These are phyloP conservation scores for Aspergillus eucalypticola DNA, from an alignment of 2,329 filamentous ascomycete genomes.

Conservation along the genomic window DNA sequence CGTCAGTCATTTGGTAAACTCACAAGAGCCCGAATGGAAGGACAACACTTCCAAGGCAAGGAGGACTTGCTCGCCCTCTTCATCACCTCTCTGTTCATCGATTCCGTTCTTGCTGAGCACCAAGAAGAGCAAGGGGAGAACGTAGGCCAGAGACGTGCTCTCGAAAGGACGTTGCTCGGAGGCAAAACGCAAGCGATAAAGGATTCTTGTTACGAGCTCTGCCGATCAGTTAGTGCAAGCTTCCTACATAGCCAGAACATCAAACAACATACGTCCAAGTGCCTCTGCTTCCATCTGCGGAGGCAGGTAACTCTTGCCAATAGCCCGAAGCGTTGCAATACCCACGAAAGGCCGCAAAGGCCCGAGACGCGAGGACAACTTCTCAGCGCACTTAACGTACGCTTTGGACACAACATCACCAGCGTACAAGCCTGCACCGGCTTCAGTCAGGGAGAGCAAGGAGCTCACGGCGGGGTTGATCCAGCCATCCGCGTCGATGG, in stretches of 20 bases:
- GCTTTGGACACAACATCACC: slow-evolving; percentile 76
- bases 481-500: slow-evolving; percentile 87
- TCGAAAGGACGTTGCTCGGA: slow-evolving; percentile 95
- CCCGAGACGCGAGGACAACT: slow-evolving; percentile 72
- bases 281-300: slow-evolving; percentile 74
- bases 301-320: slow-evolving; percentile 71
- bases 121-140: slow-evolving; percentile 76
- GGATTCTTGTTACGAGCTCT: slow-evolving; percentile 75
- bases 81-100: slow-evolving; percentile 63
- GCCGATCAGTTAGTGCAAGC: slow-evolving; percentile 17
- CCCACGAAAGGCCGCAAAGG: slow-evolving; percentile 79
- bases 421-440: slow-evolving; percentile 77
- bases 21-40: slow-evolving; percentile 80
- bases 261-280: slow-evolving; percentile 60
- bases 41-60: slow-evolving; percentile 84
- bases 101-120: slow-evolving; percentile 79
- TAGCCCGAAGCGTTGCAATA: slow-evolving; percentile 77
- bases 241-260: not conserved
- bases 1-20: slow-evolving; percentile 21
- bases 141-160: slow-evolving; percentile 80
- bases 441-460: slow-evolving; percentile 68
- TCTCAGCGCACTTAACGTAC: slow-evolving; percentile 77
- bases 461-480: slow-evolving; percentile 77
- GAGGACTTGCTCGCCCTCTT: slow-evolving; percentile 84
- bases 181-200: slow-evolving; percentile 87